Evolutionary conservation across 164 flowering plant species (phyloP).

Genomic region (Nymphaea colorata): DNA sequence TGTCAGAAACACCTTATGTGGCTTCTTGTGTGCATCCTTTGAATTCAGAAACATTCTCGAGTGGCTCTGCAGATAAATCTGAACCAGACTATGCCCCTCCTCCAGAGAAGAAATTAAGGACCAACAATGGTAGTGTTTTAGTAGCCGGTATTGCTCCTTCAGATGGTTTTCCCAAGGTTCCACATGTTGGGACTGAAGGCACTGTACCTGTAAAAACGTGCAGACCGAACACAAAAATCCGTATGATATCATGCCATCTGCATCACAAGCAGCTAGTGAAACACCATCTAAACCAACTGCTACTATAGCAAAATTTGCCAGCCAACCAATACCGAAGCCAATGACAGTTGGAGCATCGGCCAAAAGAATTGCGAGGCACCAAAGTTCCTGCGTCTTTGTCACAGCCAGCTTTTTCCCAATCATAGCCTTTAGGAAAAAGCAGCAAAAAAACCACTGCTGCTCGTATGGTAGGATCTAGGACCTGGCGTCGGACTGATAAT

Average conservation of each 20-base stretch:
- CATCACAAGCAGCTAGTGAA: background rate
- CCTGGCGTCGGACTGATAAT: conserved; percentile 56
- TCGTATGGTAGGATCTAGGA: conserved; percentile 31
- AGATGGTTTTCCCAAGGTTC: background rate
- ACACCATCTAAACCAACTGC: background rate
- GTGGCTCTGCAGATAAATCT: background rate
- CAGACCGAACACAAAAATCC: background rate
- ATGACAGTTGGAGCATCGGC: conserved; percentile 14
- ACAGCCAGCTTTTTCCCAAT: conserved; percentile 15
- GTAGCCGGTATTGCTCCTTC: background rate
- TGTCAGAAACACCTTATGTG: background rate
- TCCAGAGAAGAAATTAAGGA: conserved; percentile 11
- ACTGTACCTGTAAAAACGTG: background rate
- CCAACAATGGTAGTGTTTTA: conserved; percentile 4
- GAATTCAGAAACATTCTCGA: background rate
- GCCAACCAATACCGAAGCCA: conserved; percentile 6
- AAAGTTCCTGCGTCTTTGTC: conserved; percentile 22
- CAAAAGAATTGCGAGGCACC: conserved; percentile 15
- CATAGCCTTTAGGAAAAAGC: conserved; percentile 11
- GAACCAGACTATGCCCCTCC: background rate
- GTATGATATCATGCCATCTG: background rate
- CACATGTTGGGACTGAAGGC: background rate
- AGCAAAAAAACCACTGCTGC: conserved; percentile 20
- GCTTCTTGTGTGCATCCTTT: background rate
- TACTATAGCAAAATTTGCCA: conserved; percentile 13